These are phyloP conservation scores for Strobilomyces dryophilus DNA, from an alignment of 768 basidiomycete species.

Conservation along the genomic window DNA sequence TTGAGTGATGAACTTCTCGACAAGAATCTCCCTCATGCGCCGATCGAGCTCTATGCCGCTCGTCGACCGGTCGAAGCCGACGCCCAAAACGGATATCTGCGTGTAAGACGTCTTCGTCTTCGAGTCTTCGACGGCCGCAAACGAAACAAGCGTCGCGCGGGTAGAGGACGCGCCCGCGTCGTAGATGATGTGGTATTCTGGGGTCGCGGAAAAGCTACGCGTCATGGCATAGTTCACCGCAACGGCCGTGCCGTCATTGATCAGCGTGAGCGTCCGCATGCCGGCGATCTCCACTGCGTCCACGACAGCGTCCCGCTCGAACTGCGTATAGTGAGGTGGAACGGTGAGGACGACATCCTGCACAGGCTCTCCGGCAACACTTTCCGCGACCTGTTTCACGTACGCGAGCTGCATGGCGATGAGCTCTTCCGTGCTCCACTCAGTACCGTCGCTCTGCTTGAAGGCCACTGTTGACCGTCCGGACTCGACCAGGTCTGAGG, in stretches of 20 bases:
- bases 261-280: constrained; percentile 72
- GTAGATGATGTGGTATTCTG: constrained; percentile 87
- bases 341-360: constrained; percentile 85
- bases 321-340: constrained; percentile 85
- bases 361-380: constrained; percentile 69
- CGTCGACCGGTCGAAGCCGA: constrained; percentile 71
- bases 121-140: constrained; percentile 45
- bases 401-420: constrained; percentile 93
- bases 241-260: constrained; percentile 93
- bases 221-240: constrained; percentile 99
- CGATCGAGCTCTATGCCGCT: constrained; percentile 87
- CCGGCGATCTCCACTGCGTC: constrained; percentile 94
- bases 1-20: constrained; percentile 70
- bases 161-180: constrained; percentile 89
- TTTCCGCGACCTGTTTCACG: constrained; percentile 83
- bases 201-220: constrained; percentile 65
- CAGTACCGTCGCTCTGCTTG: constrained; percentile 54
- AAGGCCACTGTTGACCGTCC: constrained; percentile 59
- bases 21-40: constrained; percentile 74
- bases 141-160: constrained; percentile 71
- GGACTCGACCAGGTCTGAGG: constrained; percentile 49
- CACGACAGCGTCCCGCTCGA: constrained; percentile 85
- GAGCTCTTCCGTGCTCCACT: constrained; percentile 87
- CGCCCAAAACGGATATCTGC: constrained; percentile 71
- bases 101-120: constrained; percentile 56